These are phyloP conservation scores for Ophiostoma fasciatum DNA, from an alignment of 2,329 filamentous ascomycete genomes.

Conservation along the genomic window DNA sequence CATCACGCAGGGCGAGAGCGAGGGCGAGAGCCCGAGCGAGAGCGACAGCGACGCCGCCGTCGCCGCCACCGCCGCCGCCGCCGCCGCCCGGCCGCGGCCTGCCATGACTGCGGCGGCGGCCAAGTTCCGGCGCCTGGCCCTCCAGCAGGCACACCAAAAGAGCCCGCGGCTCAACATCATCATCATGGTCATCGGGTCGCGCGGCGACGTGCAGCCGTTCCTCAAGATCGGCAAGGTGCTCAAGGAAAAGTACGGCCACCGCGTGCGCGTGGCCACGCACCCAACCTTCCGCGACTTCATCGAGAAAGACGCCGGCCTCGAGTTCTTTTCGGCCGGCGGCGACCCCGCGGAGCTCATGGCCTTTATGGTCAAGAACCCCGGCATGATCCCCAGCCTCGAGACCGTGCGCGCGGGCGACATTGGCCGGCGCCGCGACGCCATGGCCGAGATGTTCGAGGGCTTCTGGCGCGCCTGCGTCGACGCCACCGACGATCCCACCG, in stretches of 20 bases:
- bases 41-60: not conserved
- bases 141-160: conserved; percentile 15
- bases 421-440: conserved; percentile 47
- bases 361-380: conserved; percentile 78
- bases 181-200: conserved; percentile 68
- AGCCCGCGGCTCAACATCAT: conserved; percentile 57
- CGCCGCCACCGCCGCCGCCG: not conserved
- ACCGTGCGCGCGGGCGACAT: conserved; percentile 63
- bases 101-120: conserved; percentile 10
- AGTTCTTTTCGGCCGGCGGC: conserved; percentile 70
- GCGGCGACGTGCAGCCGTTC: conserved; percentile 72
- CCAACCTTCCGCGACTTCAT: conserved; percentile 65
- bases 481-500: conserved; percentile 52
- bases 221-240: conserved; percentile 59
- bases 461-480: conserved; percentile 71
- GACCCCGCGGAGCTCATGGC: conserved; percentile 72
- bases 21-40: conserved; percentile 11
- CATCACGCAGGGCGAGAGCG: conserved; percentile 27
- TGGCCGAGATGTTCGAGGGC: conserved; percentile 72
- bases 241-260: conserved; percentile 55
- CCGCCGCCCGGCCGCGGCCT: not conserved
- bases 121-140: conserved; percentile 7
- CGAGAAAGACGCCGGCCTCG: conserved; percentile 54
- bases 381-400: conserved; percentile 59
- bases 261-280: conserved; percentile 66